A percentile compares a stretch with the other conserved stretches of the same genome.
These are phyloP conservation scores for Mycena sanguinolenta DNA, from an alignment of 768 basidiomycete genomes.

Conservation along the genomic window DNA sequence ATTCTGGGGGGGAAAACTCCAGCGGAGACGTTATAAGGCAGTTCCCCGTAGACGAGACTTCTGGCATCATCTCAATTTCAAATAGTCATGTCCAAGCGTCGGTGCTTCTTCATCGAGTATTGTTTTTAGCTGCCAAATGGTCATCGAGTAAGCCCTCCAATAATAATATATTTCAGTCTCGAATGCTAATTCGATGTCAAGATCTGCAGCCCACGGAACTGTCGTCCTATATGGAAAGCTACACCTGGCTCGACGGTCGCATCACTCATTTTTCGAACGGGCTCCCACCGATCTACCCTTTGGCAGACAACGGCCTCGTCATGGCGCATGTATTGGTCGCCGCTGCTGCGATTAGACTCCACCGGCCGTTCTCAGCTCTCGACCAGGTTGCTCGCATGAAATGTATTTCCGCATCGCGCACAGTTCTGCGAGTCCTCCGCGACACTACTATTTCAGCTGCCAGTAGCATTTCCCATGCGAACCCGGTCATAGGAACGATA, in stretches of 20 bases:
- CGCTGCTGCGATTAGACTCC: not conserved
- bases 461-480: not conserved
- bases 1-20: not conserved
- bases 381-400: not conserved
- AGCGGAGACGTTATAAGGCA: not conserved
- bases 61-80: not conserved
- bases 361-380: not conserved
- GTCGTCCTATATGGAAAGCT: conserved; percentile 4
- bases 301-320: not conserved
- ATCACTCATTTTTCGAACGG: not conserved
- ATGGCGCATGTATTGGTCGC: not conserved
- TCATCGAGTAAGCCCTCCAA: not conserved
- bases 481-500: not conserved
- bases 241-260: conserved; percentile 3
- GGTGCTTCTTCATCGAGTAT: conserved; percentile 11
- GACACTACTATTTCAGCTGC: not conserved
- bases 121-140: not conserved
- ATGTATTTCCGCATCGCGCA: not conserved
- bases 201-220: conserved; percentile 9
- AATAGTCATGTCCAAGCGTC: not conserved
- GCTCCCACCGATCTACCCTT: not conserved
- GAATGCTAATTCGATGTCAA: not conserved
- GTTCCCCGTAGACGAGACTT: not conserved
- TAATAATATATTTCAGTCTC: not conserved
- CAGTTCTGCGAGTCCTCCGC: not conserved